Evolutionary conservation across 2,329 filamentous ascomycete species (phyloP), one percentile per base, ranked within the genome.

Genomic region (Coniella lustricola): DNA sequence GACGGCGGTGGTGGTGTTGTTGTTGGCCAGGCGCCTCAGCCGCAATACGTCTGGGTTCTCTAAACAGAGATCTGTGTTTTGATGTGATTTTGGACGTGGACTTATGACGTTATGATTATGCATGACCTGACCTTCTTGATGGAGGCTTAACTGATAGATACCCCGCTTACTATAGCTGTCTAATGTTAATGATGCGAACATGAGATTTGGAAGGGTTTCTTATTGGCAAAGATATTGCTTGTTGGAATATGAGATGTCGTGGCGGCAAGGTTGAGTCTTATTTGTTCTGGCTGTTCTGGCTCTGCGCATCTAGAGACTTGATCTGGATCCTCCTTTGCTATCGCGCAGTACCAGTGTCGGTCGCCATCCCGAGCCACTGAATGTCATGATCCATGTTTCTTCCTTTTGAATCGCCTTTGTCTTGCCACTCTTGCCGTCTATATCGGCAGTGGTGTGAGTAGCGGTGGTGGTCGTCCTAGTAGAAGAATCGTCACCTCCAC

Each of bases 381-480:
- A 44, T 20, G 22, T 17, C 42, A 44, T 44, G 13, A 44, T 14
- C 42, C 42, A 44, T 12, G n/a, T 35, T 10, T 44, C 42, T 13
- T 35, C 32, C 32, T 44, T 44, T 3, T 4, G 4, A 18, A 10
- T 29, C 25, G 25, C 16, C 13, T 36, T 16, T 8, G n/a, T 17
- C 8, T 21, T 7, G 3, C 20, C 36, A 14, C 20, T n/a, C 7
- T 16, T 16, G 18, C 14, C 44, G n/a, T 18, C 39, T 14, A 5
- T 35, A 7, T 12, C 25, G 33, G 3, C n/a, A 10, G 46, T 16
- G 39, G 5, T 29, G 25, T 29, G 25, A 29, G 25, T 29, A 29
- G 25, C 10, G 10, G 25, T 29, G 25, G 10, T 29, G 25, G 25
- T 29, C 5, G 25, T n/a, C n/a, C n/a, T 10, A 29, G 10, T 10